These are phyloP conservation scores for Phalaenopsis hybrid DNA, from an alignment of 116 monocot species.

Conservation along the genomic window DNA sequence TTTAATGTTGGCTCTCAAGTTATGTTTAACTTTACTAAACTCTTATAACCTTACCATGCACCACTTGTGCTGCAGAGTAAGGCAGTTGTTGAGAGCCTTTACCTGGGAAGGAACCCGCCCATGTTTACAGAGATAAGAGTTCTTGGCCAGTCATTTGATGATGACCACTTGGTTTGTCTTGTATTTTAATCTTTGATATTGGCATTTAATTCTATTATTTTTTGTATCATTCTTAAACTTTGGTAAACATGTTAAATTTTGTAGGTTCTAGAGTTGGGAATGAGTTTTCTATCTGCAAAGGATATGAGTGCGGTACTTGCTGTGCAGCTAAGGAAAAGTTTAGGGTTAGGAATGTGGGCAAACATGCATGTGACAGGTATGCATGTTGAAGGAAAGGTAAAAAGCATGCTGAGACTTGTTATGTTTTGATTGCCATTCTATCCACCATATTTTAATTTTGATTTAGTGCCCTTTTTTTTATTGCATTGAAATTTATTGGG, in stretches of 20 bases:
- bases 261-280: conserved; percentile 54
- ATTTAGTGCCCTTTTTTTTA: not conserved
- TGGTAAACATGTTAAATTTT: conserved; percentile 6
- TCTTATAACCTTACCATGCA: conserved; percentile 2
- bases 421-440: not conserved
- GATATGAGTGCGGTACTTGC: conserved; percentile 52
- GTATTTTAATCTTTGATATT: not conserved
- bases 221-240: not conserved
- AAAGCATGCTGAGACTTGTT: not conserved
- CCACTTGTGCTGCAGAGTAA: conserved; percentile 31
- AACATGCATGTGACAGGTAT: conserved; percentile 51
- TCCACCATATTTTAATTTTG: not conserved
- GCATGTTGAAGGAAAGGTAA: conserved; percentile 65
- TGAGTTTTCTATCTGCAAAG: conserved; percentile 48
- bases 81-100: conserved; percentile 48
- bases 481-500: not conserved
- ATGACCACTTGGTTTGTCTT: conserved; percentile 50
- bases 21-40: not conserved
- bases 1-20: not conserved
- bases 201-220: not conserved
- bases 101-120: conserved; percentile 53
- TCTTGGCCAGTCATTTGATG: conserved; percentile 43
- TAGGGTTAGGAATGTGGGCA: conserved; percentile 49
- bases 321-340: conserved; percentile 40
- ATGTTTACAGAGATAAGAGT: conserved; percentile 54